Evolutionary conservation across 371 early-diverging fungal species (phyloP).

Genomic region (Rhizopus sp.): DNA sequence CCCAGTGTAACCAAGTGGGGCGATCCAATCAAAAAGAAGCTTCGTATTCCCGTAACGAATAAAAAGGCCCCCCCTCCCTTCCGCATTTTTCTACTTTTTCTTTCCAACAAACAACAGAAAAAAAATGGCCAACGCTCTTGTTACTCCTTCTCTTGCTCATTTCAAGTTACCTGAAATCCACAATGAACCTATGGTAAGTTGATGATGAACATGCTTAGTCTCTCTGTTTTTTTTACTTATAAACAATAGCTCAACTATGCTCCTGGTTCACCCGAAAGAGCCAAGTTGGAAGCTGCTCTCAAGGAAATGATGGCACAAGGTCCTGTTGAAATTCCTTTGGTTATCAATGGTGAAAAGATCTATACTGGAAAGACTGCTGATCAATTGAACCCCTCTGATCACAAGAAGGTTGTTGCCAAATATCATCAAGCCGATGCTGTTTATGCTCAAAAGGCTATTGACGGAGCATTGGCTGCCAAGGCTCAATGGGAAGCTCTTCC

Average conservation of each 20-base stretch:
- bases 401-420: slow-evolving; percentile 77
- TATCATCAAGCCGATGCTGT: slow-evolving; percentile 83
- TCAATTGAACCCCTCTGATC: slow-evolving; percentile 87
- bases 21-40: background rate
- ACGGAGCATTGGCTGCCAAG: slow-evolving; percentile 87
- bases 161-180: slow-evolving; percentile 81
- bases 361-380: slow-evolving; percentile 65
- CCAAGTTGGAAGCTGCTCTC: slow-evolving; percentile 75
- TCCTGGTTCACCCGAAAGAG: slow-evolving; percentile 81
- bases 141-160: slow-evolving; percentile 64
- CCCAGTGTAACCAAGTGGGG: background rate
- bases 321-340: slow-evolving; percentile 79
- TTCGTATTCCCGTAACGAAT: slow-evolving; percentile 1
- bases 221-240: background rate
- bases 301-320: slow-evolving; percentile 71
- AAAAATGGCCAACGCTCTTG: slow-evolving; percentile 15
- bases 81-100: slow-evolving; percentile 2
- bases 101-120: background rate
- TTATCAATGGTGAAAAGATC: slow-evolving; percentile 87
- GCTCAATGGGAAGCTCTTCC: slow-evolving; percentile 92
- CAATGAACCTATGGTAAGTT: slow-evolving; percentile 89
- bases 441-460: slow-evolving; percentile 82
- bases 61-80: background rate
- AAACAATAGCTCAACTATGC: slow-evolving; percentile 67
- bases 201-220: background rate